phyloP scores from a whole-genome alignment of 129 eudicot genomes.

The Artemisia annua region DNA sequence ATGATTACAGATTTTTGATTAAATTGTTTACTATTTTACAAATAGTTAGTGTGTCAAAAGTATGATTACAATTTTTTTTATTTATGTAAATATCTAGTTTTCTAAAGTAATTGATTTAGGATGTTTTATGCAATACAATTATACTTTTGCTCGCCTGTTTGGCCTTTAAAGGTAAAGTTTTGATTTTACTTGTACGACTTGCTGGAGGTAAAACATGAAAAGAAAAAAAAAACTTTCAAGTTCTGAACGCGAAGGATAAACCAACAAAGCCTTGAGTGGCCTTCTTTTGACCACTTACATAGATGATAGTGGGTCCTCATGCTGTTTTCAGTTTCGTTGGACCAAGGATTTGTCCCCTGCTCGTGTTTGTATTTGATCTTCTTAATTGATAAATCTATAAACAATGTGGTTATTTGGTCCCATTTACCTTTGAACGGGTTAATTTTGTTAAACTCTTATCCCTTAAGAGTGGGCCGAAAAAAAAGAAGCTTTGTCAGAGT shows the following conservation, averaged over 20 bases:
- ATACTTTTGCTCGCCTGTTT: neutral
- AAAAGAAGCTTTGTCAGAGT: too few species aligned
- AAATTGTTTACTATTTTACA: neutral
- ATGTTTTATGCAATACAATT: conserved; percentile 5
- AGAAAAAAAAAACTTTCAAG: too few species aligned
- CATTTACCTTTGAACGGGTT: too few species aligned
- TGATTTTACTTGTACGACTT: too few species aligned
- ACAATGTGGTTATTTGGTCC: too few species aligned
- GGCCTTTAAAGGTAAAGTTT: neutral
- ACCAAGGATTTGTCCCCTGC: too few species aligned
- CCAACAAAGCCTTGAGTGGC: too few species aligned
- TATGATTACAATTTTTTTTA: neutral
- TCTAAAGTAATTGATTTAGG: neutral
- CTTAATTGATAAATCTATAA: too few species aligned
- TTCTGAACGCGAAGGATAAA: too few species aligned
- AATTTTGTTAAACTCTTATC: too few species aligned
- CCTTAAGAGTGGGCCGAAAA: too few species aligned
- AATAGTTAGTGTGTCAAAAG: neutral
- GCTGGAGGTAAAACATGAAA: neutral
- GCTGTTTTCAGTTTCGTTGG: neutral
- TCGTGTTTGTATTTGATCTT: too few species aligned
- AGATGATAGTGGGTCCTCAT: conserved; percentile 69
- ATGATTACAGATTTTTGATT: neutral
- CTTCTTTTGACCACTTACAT: conserved; percentile 77
- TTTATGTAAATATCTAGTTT: neutral